Percentiles rank a stretch among this genome's conserved stretches.
Conservation (phyloP, 2,329 filamentous ascomycete species). For the Pseudogymnoascus sp. region DNA sequence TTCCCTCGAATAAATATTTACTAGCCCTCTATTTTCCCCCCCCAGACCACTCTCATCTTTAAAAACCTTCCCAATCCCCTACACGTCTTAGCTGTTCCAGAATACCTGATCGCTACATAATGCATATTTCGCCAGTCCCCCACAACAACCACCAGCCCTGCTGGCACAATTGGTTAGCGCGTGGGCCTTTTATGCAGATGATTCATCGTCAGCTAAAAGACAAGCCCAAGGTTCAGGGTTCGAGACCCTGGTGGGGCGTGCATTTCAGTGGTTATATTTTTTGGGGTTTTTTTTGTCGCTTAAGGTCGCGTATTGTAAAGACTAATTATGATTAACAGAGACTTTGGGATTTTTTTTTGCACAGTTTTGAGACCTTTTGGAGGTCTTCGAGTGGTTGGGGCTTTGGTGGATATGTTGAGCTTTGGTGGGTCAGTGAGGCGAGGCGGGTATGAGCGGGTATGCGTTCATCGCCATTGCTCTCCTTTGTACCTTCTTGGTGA, state of each 20-base stretch:
- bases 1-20: neutral
- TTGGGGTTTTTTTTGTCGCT: neutral
- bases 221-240: constrained; percentile 8
- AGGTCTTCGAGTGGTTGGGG: neutral
- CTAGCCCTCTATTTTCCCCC: neutral
- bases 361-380: no score
- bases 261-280: neutral
- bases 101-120: neutral
- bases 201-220: constrained; percentile 1
- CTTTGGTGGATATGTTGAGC: neutral
- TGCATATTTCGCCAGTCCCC: neutral
- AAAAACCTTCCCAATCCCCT: neutral
- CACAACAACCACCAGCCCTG: constrained; percentile 3
- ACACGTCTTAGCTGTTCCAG: no score
- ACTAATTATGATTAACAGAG: neutral
- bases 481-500: neutral
- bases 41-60: neutral
- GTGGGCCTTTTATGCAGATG: constrained; percentile 5
- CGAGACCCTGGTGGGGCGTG: constrained; percentile 5
- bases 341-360: neutral
- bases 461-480: neutral
- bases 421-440: neutral
- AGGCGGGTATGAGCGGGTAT: neutral
- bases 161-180: constrained; percentile 8
- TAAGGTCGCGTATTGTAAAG: neutral